Conservation (phyloP, 2,329 filamentous ascomycete genomes). For the Nemania bipapillata region DNA sequence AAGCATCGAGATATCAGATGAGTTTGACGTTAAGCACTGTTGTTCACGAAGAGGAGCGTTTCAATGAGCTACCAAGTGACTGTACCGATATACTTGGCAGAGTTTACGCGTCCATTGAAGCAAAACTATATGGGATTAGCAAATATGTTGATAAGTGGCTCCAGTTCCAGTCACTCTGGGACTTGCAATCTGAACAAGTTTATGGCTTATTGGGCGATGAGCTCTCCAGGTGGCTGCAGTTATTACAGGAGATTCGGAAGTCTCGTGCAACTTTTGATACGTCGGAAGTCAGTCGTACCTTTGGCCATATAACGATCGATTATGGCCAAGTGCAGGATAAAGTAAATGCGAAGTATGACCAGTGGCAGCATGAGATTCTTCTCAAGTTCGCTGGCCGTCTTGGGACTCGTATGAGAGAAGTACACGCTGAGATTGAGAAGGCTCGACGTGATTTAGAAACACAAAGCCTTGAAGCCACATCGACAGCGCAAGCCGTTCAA, state of each 20-base stretch:
- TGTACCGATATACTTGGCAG: conserved; percentile 82
- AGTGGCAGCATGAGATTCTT: conserved; percentile 98
- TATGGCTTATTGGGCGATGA: conserved; percentile 93
- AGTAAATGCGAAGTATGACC: conserved; percentile 98
- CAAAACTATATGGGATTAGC: conserved; percentile 81
- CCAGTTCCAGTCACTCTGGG: conserved; percentile 98
- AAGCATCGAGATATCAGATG: conserved; percentile 95
- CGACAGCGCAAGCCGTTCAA: conserved; percentile 94
- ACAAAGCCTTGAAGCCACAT: conserved; percentile 91
- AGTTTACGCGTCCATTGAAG: conserved; percentile 85
- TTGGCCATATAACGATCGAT: conserved; percentile 94
- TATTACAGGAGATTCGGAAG: conserved; percentile 96
- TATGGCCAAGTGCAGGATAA: conserved; percentile 99
- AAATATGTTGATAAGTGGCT: conserved; percentile 97
- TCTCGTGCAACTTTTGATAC: conserved; percentile 97
- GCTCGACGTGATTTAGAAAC: conserved; percentile 89
- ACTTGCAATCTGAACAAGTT: conserved; percentile 93
- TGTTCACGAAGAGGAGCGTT: conserved; percentile 74
- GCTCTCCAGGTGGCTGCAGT: conserved; percentile 89
- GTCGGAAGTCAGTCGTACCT: conserved; percentile 89
- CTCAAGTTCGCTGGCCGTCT: conserved; percentile 91
- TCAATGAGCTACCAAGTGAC: conserved; percentile 83
- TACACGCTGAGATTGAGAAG: conserved; percentile 90
- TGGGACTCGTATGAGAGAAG: conserved; percentile 88
- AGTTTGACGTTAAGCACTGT: conserved; percentile 70